Conservation (phyloP, 2,329 filamentous ascomycete genomes). For the Xylaria digitata region DNA sequence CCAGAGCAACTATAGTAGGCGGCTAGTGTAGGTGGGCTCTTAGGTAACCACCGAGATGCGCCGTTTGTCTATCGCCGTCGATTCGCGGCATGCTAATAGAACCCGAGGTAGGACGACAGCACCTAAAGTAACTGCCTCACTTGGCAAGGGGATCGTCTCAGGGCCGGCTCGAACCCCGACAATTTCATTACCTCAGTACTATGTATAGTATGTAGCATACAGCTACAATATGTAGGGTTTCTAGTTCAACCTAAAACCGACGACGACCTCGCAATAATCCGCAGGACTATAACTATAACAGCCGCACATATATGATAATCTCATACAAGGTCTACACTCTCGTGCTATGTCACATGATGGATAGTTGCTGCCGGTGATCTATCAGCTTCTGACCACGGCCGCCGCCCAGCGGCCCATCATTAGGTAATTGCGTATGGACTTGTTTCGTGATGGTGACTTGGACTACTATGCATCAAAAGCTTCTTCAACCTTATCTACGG, state of each 20-base stretch:
- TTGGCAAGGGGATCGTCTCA: constrained; percentile 22
- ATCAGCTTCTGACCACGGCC: constrained; percentile 22
- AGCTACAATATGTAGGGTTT: not conserved
- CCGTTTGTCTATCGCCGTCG: not conserved
- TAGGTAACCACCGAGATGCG: not conserved
- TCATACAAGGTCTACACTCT: constrained; percentile 1
- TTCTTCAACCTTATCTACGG: not conserved
- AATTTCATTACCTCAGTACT: not conserved
- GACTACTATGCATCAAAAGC: not conserved
- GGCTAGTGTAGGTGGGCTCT: no score
- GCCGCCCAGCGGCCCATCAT: not conserved
- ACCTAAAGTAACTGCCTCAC: constrained; percentile 17
- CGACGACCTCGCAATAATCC: constrained; percentile 22
- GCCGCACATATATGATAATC: not conserved
- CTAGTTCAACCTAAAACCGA: constrained; percentile 30
- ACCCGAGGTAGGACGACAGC: not conserved
- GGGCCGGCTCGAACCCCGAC: constrained; percentile 18
- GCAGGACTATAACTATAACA: not conserved
- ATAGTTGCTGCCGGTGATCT: constrained; percentile 33
- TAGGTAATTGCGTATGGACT: not conserved
- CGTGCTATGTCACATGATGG: constrained; percentile 37
- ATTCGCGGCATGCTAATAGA: not conserved
- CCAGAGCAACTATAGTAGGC: no score
- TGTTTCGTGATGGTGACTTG: constrained; percentile 1
- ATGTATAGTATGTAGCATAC: not conserved